Conservation (phyloP, 1,284 basidiomycete species). For the Microbotryomycetes sp. region DNA sequence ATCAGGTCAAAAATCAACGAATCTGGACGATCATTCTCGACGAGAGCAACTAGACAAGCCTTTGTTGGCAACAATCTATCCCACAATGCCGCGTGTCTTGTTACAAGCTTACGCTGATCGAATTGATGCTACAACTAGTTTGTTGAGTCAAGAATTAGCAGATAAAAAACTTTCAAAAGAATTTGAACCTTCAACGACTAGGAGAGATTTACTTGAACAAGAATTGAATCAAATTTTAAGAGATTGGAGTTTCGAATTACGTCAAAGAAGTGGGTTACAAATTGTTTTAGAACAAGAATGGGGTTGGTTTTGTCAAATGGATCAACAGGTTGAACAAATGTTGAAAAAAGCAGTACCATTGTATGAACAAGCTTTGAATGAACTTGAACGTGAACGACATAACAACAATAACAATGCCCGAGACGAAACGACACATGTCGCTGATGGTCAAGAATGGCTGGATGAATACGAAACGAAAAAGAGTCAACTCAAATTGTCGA, state of each 20-base stretch:
- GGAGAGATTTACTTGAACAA: not conserved
- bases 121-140: not conserved
- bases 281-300: not conserved
- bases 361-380: not conserved
- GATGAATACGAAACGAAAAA: slow-evolving; percentile 7
- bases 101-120: slow-evolving; percentile 10
- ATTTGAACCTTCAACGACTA: not conserved
- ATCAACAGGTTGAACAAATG: not conserved
- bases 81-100: not conserved
- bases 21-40: too few relatives aligned
- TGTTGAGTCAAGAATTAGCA: slow-evolving; percentile 8
- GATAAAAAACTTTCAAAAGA: not conserved
- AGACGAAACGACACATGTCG: not conserved
- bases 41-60: not conserved
- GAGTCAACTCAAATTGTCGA: slow-evolving; percentile 3
- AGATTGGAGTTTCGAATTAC: slow-evolving; percentile 12
- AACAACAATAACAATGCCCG: not conserved
- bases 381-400: not conserved
- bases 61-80: not conserved
- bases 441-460: slow-evolving; percentile 1
- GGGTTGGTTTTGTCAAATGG: slow-evolving; percentile 7
- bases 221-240: not conserved
- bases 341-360: slow-evolving; percentile 2
- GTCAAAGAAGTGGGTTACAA: slow-evolving; percentile 8
- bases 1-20: too few relatives aligned